These are phyloP conservation scores for Arctium minus DNA, from an alignment of 129 eudicot genomes.

Conservation along the genomic window DNA sequence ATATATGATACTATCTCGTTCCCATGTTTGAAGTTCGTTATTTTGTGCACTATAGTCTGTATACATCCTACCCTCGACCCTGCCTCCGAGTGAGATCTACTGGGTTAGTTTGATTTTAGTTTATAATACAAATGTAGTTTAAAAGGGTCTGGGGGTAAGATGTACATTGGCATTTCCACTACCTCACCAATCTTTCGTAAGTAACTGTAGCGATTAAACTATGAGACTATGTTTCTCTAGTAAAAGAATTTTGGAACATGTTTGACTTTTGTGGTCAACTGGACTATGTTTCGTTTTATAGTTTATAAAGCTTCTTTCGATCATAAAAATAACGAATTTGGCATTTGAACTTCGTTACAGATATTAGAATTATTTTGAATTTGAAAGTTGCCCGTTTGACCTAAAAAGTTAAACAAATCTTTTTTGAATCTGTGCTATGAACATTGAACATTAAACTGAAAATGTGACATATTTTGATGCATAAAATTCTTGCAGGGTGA, in stretches of 20 bases:
- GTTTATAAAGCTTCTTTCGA: not conserved
- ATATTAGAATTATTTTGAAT: not conserved
- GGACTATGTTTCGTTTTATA: not conserved
- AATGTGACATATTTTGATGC: not conserved
- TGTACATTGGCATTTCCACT: not conserved
- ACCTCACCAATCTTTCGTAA: not conserved
- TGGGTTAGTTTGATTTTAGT: not conserved
- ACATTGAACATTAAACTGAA: not conserved
- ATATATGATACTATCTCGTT: not conserved
- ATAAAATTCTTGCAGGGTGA: conserved; percentile 9
- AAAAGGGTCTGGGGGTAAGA: not conserved
- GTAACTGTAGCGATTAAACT: not conserved
- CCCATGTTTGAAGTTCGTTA: not conserved
- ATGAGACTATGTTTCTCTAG: not conserved
- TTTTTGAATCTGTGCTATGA: not conserved
- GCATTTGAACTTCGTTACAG: not conserved
- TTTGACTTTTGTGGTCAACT: conserved; percentile 7
- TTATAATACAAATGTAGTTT: not conserved
- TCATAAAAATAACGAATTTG: too few relatives aligned
- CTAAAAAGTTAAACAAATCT: not conserved
- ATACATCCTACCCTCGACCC: not conserved
- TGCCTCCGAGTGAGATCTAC: not conserved
- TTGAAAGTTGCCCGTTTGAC: not conserved
- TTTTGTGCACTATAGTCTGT: too few relatives aligned
- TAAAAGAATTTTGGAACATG: not conserved